A percentile compares a stretch with the other conserved stretches of the same genome.
Evolutionary conservation across 257 asterid species (phyloP).

Genomic region (Solanum dulcamara): DNA sequence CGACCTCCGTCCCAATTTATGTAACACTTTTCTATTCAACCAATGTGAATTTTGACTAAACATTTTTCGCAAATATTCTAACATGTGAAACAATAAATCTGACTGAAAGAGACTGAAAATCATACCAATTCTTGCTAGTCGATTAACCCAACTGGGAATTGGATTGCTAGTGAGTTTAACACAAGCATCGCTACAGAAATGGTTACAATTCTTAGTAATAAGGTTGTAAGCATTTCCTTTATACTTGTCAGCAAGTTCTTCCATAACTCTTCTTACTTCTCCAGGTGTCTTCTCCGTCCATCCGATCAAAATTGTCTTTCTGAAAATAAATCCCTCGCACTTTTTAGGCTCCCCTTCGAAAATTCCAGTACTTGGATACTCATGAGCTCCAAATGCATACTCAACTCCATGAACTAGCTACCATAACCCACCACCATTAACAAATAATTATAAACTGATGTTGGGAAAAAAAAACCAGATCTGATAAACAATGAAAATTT

Average conservation of each 20-base stretch:
- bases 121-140: slow-evolving; percentile 55
- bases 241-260: slow-evolving; percentile 31
- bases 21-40: background rate
- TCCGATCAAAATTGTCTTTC: slow-evolving; percentile 52
- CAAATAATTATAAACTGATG: background rate
- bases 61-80: background rate
- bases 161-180: slow-evolving; percentile 33
- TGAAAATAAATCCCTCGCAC: slow-evolving; percentile 39
- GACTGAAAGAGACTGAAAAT: background rate
- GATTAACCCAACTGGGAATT: slow-evolving; percentile 65
- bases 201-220: slow-evolving; percentile 60
- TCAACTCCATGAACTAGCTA: slow-evolving; percentile 55
- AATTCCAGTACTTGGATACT: slow-evolving; percentile 48
- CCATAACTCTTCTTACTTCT: slow-evolving; percentile 35
- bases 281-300: slow-evolving; percentile 29
- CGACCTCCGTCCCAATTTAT: background rate
- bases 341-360: slow-evolving; percentile 54
- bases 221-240: slow-evolving; percentile 48
- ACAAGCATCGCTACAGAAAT: slow-evolving; percentile 54
- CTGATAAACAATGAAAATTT: background rate
- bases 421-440: background rate
- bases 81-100: background rate
- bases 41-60: background rate
- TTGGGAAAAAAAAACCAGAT: background rate
- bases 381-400: slow-evolving; percentile 66